These are phyloP conservation scores for Tylopilus subfusipes DNA, from an alignment of 768 basidiomycete genomes.

Conservation along the genomic window DNA sequence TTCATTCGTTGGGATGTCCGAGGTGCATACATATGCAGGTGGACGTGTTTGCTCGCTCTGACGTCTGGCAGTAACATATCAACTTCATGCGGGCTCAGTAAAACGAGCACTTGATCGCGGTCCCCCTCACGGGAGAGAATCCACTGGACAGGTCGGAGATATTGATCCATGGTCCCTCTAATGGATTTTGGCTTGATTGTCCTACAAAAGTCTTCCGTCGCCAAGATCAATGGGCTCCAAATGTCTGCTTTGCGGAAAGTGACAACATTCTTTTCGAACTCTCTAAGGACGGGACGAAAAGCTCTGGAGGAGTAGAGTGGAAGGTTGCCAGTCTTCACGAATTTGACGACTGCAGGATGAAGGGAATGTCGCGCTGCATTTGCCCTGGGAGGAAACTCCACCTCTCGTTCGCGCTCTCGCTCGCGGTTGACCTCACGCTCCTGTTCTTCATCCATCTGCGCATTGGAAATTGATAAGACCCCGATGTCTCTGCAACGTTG, in stretches of 20 bases:
- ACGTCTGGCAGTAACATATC: conserved; percentile 37
- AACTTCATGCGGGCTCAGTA: conserved; percentile 20
- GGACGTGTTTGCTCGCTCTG: conserved; percentile 29
- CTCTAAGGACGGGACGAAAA: too few relatives aligned
- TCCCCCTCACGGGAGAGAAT: conserved; percentile 8
- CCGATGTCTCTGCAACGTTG: not conserved
- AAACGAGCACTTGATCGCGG: conserved; percentile 21
- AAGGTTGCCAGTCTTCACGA: not conserved
- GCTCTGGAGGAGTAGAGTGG: too few relatives aligned
- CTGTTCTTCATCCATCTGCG: not conserved
- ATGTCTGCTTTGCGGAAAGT: too few relatives aligned
- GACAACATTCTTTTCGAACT: too few relatives aligned
- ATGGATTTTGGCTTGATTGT: conserved; percentile 6
- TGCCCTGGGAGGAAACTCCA: not conserved
- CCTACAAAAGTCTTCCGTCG: conserved; percentile 8
- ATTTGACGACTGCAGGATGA: not conserved
- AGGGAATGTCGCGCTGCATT: not conserved
- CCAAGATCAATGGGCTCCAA: conserved; percentile 5
- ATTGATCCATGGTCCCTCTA: too few relatives aligned
- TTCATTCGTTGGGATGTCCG: conserved; percentile 32
- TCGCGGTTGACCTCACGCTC: not conserved
- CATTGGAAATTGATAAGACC: not conserved
- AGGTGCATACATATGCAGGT: conserved; percentile 41
- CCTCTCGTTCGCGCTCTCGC: not conserved
- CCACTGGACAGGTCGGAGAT: conserved; percentile 24